Evolutionary conservation across 169 alveolate genomes (phyloP), one percentile per base, ranked within the genome.

Genomic region (Amoebophrya sp.): DNA sequence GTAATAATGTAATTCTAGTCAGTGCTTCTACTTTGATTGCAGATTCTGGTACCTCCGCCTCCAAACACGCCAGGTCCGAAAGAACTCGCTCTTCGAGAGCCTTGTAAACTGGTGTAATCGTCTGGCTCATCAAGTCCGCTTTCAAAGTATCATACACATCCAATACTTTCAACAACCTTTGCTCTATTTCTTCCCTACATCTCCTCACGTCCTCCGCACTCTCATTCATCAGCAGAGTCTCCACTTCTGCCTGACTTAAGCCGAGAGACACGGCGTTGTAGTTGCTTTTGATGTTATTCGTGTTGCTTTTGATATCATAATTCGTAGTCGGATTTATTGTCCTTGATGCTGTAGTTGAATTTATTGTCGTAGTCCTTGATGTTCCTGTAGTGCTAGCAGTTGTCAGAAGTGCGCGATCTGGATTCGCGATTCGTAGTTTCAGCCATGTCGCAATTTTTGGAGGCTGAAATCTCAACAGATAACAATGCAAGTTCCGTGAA

Each of bases 31-130:
- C 76, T 10, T 23, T 14, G 76, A 23, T 14, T 14, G 76, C 10
- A 53, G 76, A 10, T 53, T 23, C n/a, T 23, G 23, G 76, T 53
- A 53, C 76, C 83, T 65, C 83, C 0, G 3, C 26, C 26, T 65
- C 83, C 83, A 65, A 65, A 26, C 0, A 65, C 26, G 18, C 83
- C 83, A 65, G 83, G 33, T 65, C 2, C n/a, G 18, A 36, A 29
- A 65, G 83, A 65, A 65, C 83, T 29, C 83, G 83, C 38, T 65
- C 83, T 18, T 65, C 83, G 33, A 65, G 83, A 1, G 83, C 83
- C 83, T 26, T 65, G 83, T 65, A 65, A 10, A 65, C 26, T 10
- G 83, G 83, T 0, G n/a, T 36, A 26, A 65, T 65, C 38, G 83
- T 65, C 83, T 65, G 83, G 2, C n/a, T 36, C 2, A 1, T 12